Conservation (phyloP, 306 rosid species). For the Ormosia semicastrata region DNA sequence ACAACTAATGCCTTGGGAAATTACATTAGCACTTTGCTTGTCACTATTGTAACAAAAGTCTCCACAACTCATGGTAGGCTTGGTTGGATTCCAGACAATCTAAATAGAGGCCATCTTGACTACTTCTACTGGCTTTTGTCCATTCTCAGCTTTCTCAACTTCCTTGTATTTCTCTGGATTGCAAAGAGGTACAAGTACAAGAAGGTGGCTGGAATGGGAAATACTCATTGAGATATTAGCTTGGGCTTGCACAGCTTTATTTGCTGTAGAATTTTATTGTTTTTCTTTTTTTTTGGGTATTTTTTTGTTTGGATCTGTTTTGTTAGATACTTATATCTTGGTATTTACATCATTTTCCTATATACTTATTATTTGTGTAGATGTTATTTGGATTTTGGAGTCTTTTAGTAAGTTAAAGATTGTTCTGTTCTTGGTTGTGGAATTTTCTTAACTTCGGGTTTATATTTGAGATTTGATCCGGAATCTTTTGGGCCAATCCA, state of each 20-base stretch:
- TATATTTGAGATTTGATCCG: background rate
- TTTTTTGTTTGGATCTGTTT: background rate
- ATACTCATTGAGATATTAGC: constrained; percentile 2
- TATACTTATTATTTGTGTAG: background rate
- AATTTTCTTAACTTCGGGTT: background rate
- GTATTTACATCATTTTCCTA: background rate
- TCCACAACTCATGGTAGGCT: constrained; percentile 59
- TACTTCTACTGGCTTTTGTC: constrained; percentile 74
- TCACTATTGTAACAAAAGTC: constrained; percentile 54
- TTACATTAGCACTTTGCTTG: constrained; percentile 74
- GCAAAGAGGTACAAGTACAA: constrained; percentile 69
- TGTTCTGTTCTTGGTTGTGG: background rate
- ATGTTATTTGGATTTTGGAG: background rate
- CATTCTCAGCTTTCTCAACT: constrained; percentile 59
- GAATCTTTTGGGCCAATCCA: background rate
- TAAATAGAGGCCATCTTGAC: constrained; percentile 85
- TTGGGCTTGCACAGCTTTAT: background rate
- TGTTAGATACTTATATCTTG: background rate
- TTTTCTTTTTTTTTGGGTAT: background rate
- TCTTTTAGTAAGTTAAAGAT: background rate
- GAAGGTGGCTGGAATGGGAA: constrained; percentile 34
- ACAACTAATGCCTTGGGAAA: constrained; percentile 66
- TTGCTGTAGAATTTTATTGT: background rate
- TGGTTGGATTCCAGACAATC: constrained; percentile 87
- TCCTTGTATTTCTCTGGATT: constrained; percentile 54